Percentiles rank a stretch among this genome's conserved stretches.
Conservation (phyloP, 83 land plant species). For the Isoetes engelmannii region DNA sequence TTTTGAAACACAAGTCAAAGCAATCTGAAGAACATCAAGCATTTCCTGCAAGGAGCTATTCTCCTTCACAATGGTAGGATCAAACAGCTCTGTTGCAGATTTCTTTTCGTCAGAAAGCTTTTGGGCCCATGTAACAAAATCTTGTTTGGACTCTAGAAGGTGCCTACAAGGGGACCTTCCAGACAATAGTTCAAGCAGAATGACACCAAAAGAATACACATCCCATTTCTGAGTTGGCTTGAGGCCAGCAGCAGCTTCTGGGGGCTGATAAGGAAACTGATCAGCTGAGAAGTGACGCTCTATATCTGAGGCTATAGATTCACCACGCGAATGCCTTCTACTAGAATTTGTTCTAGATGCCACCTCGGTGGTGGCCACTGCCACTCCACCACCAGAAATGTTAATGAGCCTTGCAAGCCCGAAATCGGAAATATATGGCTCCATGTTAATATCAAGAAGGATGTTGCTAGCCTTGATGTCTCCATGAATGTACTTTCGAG, state of each 20-base stretch:
- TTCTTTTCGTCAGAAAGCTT: slow-evolving; percentile 57
- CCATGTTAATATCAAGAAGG: slow-evolving; percentile 60
- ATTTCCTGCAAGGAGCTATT: slow-evolving; percentile 49
- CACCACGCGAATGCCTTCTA: too few species aligned
- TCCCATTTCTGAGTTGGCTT: slow-evolving; percentile 91
- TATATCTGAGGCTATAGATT: too few species aligned
- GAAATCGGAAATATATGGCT: slow-evolving; percentile 68
- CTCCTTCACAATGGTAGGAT: slow-evolving; percentile 46
- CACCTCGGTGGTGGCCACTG: too few species aligned
- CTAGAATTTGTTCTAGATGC: too few species aligned
- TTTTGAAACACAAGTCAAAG: slow-evolving; percentile 57
- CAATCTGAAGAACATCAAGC: slow-evolving; percentile 49
- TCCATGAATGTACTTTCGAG: slow-evolving; percentile 83
- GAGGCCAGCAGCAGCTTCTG: slow-evolving; percentile 45
- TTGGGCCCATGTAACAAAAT: slow-evolving; percentile 65
- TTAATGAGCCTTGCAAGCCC: slow-evolving; percentile 66
- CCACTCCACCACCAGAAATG: slow-evolving; percentile 48
- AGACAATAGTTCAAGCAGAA: slow-evolving; percentile 74
- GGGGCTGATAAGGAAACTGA: slow-evolving; percentile 53
- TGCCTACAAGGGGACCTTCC: slow-evolving; percentile 54
- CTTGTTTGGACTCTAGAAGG: slow-evolving; percentile 46
- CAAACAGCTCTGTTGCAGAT: slow-evolving; percentile 61
- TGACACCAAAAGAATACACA: slow-evolving; percentile 79
- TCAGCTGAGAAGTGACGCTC: not conserved
- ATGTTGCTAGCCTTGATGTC: slow-evolving; percentile 72